phyloP scores from a whole-genome alignment of 345 rosid species.

The Passiflora organensis region DNA sequence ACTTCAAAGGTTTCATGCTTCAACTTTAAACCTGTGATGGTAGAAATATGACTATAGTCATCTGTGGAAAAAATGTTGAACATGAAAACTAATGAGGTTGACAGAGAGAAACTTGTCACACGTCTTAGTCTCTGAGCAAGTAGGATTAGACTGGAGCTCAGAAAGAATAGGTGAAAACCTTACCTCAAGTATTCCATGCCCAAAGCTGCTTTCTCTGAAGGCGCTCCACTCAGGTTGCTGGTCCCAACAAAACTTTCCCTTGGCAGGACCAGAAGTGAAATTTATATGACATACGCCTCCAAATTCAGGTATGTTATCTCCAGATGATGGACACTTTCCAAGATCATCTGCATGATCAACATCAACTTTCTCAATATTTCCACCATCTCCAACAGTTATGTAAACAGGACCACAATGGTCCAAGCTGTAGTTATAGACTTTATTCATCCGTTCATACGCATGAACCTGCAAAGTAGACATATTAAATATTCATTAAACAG shows the following conservation, averaged over 20 bases:
- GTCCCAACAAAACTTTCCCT: conserved; percentile 77
- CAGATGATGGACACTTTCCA: conserved; percentile 68
- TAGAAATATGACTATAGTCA: too few relatives aligned
- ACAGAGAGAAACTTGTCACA: too few relatives aligned
- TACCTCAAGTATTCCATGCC: conserved; percentile 87
- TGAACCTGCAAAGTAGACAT: conserved; percentile 53
- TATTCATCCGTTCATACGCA: conserved; percentile 85
- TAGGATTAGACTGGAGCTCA: too few relatives aligned
- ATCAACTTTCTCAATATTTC: conserved; percentile 72
- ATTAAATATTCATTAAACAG: neutral
- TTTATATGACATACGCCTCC: conserved; percentile 65
- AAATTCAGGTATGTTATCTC: conserved; percentile 55
- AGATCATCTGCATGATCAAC: conserved; percentile 71
- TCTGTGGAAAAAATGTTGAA: too few relatives aligned
- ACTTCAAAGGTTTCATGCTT: too few relatives aligned
- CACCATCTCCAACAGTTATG: conserved; percentile 83
- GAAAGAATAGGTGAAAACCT: too few relatives aligned
- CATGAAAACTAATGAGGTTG: too few relatives aligned
- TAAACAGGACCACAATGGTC: conserved; percentile 74
- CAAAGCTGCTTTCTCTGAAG: conserved; percentile 84
- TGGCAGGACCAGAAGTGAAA: conserved; percentile 71
- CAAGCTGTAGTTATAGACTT: conserved; percentile 66
- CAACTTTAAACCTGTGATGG: too few relatives aligned
- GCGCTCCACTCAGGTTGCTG: conserved; percentile 88
- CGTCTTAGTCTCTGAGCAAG: too few relatives aligned